Evolutionary conservation across 2,329 filamentous ascomycete genomes (phyloP), one percentile per base, ranked within the genome.

Genomic region (Microcera coccophila): DNA sequence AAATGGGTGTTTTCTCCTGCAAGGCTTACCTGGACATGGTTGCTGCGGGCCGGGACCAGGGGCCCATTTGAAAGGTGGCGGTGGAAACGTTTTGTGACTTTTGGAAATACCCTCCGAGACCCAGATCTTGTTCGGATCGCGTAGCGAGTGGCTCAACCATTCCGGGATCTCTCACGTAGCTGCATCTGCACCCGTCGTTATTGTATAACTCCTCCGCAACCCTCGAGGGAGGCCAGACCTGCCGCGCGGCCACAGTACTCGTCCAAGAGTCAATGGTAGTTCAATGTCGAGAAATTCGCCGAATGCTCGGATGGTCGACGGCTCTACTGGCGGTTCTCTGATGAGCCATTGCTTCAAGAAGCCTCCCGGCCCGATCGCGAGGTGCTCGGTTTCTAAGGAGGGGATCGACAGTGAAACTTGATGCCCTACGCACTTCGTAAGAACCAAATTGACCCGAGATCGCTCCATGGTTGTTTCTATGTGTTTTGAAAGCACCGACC

Each of bases 141-240:
- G 22, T 12, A 26, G 22, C 12, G 12, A 12, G 12, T 12, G 22
- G 22, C 7, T 26, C 22, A 26, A 26, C 22, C 22, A n/a, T n/a
- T n/a, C n/a, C n/a, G n/a, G n/a, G n/a, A 47, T 44, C 38, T 28
- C 35, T 38, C 35, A 44, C 39, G 41, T 36, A 36, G 31, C n/a
- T n/a, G n/a, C n/a, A 26, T 21, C 41, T 41, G 37, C 35, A 19
- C 24, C 35, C 37, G 43, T 47, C 22, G 34, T 40, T 44, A 36
- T n/a, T 41, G 41, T 38, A 26, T 37, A 28, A 34, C 21, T 2
- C 16, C 40, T 38, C 31, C 41, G 33, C 17, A 39, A 11, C 31
- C 35, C 39, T 36, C 21, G 29, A n/a, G 19, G 24, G 35, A 20
- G 39, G 36, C 35, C 26, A 42, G 41, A 34, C 41, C 39, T 39